Conservation (phyloP, 1,284 basidiomycete species). For the Ustilago hordei region DNA sequence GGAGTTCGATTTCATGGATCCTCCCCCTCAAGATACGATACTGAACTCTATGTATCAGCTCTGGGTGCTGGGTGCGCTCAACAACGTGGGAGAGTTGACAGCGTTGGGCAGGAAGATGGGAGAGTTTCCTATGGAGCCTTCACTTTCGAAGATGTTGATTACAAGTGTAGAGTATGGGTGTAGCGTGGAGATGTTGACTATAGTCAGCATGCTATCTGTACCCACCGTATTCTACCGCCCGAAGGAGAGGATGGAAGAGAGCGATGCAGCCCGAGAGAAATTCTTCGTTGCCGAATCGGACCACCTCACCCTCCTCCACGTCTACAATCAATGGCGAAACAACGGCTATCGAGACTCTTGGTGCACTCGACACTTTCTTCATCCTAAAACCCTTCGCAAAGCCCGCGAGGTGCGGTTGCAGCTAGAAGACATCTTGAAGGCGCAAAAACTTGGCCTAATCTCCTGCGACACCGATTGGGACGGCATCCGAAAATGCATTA, state of each 20-base stretch:
- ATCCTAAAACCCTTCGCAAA: slow-evolving; percentile 94
- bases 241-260: slow-evolving; percentile 93
- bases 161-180: slow-evolving; percentile 92
- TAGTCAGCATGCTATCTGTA: slow-evolving; percentile 98
- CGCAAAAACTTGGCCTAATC: slow-evolving; percentile 91
- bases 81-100: slow-evolving; percentile 97
- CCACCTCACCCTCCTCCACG: slow-evolving; percentile 93
- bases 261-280: slow-evolving; percentile 95
- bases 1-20: slow-evolving; percentile 99
- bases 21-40: slow-evolving; percentile 76
- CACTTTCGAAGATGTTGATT: slow-evolving; percentile 98
- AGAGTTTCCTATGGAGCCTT: slow-evolving; percentile 84
- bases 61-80: slow-evolving; percentile 96
- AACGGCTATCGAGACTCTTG: slow-evolving; percentile 92
- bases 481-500: slow-evolving; percentile 94
- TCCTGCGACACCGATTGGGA: slow-evolving; percentile 97
- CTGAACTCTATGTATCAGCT: slow-evolving; percentile 97
- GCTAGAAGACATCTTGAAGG: slow-evolving; percentile 98
- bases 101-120: slow-evolving; percentile 94
- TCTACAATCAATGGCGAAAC: slow-evolving; percentile 97
- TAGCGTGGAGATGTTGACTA: slow-evolving; percentile 94
- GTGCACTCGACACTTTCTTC: slow-evolving; percentile 93
- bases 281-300: slow-evolving; percentile 99
- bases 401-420: slow-evolving; percentile 95
- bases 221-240: slow-evolving; percentile 93